Percentiles rank a stretch among this genome's conserved stretches.
Evolutionary conservation across 2,329 filamentous ascomycete genomes (phyloP).

Genomic region (Ceratocystis variospora): DNA sequence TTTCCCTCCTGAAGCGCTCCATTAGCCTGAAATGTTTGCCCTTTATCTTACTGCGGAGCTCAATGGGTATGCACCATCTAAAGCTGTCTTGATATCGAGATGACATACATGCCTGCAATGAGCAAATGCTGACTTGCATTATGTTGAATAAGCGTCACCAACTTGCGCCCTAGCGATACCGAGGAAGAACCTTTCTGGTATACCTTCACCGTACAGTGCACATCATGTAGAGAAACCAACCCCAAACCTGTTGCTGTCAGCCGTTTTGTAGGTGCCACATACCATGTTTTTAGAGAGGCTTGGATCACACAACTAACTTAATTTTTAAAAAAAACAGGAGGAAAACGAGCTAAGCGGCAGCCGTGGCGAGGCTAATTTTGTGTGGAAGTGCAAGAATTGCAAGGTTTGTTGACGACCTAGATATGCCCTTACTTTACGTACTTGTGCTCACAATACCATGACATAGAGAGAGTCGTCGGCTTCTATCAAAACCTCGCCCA

Average conservation of each 20-base stretch:
- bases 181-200: constrained; percentile 81
- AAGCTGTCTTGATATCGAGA: neutral
- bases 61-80: constrained; percentile 41
- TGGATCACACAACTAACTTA: neutral
- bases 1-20: neutral
- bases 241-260: constrained; percentile 74
- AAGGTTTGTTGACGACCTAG: constrained; percentile 44
- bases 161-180: constrained; percentile 73
- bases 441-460: neutral
- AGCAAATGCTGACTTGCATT: constrained; percentile 13
- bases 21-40: constrained; percentile 42
- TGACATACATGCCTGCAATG: neutral
- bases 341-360: constrained; percentile 83
- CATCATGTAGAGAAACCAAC: constrained; percentile 86
- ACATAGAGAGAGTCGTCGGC: constrained; percentile 69
- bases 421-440: neutral
- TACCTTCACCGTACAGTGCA: constrained; percentile 96
- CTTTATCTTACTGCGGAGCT: constrained; percentile 55
- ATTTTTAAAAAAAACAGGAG: constrained; percentile 52
- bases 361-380: constrained; percentile 92
- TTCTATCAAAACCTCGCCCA: constrained; percentile 61
- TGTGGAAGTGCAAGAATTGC: constrained; percentile 99
- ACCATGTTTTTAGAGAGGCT: neutral
- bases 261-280: constrained; percentile 56
- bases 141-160: constrained; percentile 55